A percentile compares a stretch with the other conserved stretches of the same genome.
Evolutionary conservation across 2,329 filamentous ascomycete genomes (phyloP).

Genomic region (Trichophyton benhamiae): DNA sequence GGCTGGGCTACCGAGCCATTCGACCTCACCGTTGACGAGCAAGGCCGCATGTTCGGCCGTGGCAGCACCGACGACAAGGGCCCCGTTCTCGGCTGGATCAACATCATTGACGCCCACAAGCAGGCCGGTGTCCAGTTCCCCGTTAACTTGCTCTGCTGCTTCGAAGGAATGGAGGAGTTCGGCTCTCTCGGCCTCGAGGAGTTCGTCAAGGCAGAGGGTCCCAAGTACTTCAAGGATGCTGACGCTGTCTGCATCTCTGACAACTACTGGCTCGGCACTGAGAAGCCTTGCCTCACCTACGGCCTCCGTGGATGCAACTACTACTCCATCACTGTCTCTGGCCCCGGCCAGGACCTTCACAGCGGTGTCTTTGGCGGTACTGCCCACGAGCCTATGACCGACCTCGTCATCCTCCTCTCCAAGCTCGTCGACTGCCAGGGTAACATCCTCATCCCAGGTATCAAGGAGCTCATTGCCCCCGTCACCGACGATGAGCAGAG

Average conservation of each 20-base stretch:
- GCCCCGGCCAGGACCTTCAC: slow-evolving; percentile 86
- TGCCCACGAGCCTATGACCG: slow-evolving; percentile 97
- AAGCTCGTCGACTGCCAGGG: slow-evolving; percentile 79
- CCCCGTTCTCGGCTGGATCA: slow-evolving; percentile 91
- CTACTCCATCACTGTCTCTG: slow-evolving; percentile 82
- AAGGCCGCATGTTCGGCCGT: slow-evolving; percentile 91
- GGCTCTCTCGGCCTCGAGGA: slow-evolving; percentile 93
- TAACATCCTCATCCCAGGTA: slow-evolving; percentile 87
- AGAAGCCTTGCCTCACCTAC: slow-evolving; percentile 97
- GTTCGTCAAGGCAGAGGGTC: slow-evolving; percentile 79
- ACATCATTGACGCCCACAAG: slow-evolving; percentile 94
- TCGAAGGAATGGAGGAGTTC: slow-evolving; percentile 99
- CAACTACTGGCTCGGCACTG: slow-evolving; percentile 99
- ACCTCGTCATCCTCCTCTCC: slow-evolving; percentile 69
- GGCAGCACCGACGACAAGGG: slow-evolving; percentile 97
- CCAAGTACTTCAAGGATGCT: slow-evolving; percentile 87
- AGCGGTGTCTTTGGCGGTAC: slow-evolving; percentile 94
- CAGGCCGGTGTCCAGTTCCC: slow-evolving; percentile 90
- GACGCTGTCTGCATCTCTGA: slow-evolving; percentile 97
- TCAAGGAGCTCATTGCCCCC: slow-evolving; percentile 84
- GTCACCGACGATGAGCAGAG: slow-evolving; percentile 73
- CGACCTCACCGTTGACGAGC: slow-evolving; percentile 70
- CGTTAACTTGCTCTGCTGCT: slow-evolving; percentile 97
- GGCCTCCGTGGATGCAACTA: slow-evolving; percentile 96
- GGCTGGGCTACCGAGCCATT: slow-evolving; percentile 96